Base-by-base conservation (phyloP, 106 monocot species). In the Gastrodia elata region DNA sequence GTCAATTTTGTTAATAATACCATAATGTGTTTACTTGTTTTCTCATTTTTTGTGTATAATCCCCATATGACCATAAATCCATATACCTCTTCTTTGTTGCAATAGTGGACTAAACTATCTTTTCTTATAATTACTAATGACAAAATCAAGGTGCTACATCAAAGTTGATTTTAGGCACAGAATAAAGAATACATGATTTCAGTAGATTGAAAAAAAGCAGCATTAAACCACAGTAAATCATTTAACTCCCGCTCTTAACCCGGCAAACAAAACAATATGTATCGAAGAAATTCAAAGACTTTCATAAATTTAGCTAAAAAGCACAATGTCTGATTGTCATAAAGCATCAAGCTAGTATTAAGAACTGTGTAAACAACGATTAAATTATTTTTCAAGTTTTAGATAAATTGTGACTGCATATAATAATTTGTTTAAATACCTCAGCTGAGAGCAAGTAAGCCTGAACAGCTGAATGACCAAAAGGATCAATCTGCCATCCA, bases 401-500 rank as follows among this genome's bases (percentile, higher is more conserved):
- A 20, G 22, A 68, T 68, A 10, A 68, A 36, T 39, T 20, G 4
- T 39, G 37, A 68, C 25, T 6, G 2, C 20, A 39, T 2, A 68
- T 39, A 68, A 68, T 38, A 20, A 68, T 9, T 38, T 67, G 18
- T 67, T 38, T 67, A 20, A 67, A 76, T 79, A 98, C 98, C 91
- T 98, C 91, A 24, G 93, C 84, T 6, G 88, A 80, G 59, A 98
- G 87, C 79, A 98, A 79, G 73, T 98, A 98, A 75, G 98, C 93
- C 55, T 98, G 98, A 20, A 98, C 93, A 6, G 98, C 86, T 69
- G 98, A 88, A 83, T 98, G 98, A 9, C 98, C 98, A 85, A 98
- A 98, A 1, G 98, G 98, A 79, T 98, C 98, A 77, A 98, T 98
- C 78, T 98, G 98, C 98, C 98, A 98, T 22, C 93, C 98, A 38